phyloP scores from a whole-genome alignment of 2,329 filamentous ascomycete genomes.

The Tolypocladium inflatum region DNA sequence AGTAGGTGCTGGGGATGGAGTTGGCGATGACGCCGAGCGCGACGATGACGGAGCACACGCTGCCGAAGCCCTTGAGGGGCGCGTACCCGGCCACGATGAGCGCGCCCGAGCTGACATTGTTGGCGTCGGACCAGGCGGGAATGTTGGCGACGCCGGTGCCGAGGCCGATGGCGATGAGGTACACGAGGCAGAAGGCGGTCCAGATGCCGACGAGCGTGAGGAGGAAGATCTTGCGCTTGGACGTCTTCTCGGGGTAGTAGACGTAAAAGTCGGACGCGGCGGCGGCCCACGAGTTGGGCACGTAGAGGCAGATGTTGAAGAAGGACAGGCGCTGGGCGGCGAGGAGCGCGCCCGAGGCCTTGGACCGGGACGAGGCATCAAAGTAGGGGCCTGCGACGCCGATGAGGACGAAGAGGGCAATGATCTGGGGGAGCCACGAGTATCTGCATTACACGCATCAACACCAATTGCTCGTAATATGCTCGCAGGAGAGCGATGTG shows the following conservation, averaged over 20 bases:
- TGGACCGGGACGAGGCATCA: slow-evolving; percentile 55
- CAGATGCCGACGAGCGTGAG: slow-evolving; percentile 62
- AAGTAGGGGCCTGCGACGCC: slow-evolving; percentile 53
- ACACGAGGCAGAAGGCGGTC: slow-evolving; percentile 51
- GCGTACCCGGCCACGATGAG: slow-evolving; percentile 46
- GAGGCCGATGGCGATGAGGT: slow-evolving; percentile 50
- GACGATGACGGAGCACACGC: slow-evolving; percentile 46
- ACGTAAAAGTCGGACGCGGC: slow-evolving; percentile 74
- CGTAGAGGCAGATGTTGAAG: slow-evolving; percentile 57
- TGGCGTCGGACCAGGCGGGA: slow-evolving; percentile 39
- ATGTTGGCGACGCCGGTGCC: slow-evolving; percentile 39
- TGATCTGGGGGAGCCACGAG: slow-evolving; percentile 56
- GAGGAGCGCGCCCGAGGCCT: slow-evolving; percentile 49
- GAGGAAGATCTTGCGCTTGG: slow-evolving; percentile 53
- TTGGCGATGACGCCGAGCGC: slow-evolving; percentile 47
- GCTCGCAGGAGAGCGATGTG: not conserved
- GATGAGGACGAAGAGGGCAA: slow-evolving; percentile 64
- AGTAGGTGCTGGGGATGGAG: slow-evolving; percentile 45
- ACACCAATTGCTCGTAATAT: not conserved
- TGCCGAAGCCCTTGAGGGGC: slow-evolving; percentile 44
- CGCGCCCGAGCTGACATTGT: slow-evolving; percentile 42
- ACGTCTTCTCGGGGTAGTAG: slow-evolving; percentile 58
- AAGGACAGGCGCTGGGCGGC: slow-evolving; percentile 52
- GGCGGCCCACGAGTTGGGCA: slow-evolving; percentile 49
- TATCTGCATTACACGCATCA: slow-evolving; percentile 10